Conservation (phyloP, 805 yeast genomes). For the Candida golubevii region DNA sequence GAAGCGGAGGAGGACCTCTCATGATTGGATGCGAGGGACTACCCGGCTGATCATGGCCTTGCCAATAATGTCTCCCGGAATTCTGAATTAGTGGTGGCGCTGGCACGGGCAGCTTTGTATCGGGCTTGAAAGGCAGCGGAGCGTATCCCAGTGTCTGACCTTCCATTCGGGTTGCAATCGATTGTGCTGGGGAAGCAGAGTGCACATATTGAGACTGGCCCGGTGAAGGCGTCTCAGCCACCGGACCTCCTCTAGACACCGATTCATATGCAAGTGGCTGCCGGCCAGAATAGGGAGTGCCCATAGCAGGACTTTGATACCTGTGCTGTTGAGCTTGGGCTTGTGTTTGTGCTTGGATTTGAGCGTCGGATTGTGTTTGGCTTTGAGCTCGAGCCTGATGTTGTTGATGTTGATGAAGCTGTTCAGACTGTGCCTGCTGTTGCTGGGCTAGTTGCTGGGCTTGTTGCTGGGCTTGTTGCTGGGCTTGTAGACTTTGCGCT, state of each 20-base stretch:
- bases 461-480: no score
- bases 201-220: constrained; percentile 8
- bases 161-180: background rate
- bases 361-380: background rate
- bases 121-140: constrained; percentile 12
- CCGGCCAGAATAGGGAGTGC: no score
- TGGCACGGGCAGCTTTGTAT: constrained; percentile 17
- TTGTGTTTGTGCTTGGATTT: constrained; percentile 8
- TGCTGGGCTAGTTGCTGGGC: no score
- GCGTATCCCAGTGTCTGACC: constrained; percentile 5
- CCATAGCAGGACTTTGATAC: no score
- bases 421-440: no score
- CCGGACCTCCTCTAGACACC: constrained; percentile 1
- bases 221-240: constrained; percentile 6
- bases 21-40: constrained; percentile 21
- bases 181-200: constrained; percentile 3
- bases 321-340: constrained; percentile 12
- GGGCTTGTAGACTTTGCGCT: no score
- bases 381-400: constrained; percentile 12
- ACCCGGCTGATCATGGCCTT: constrained; percentile 14
- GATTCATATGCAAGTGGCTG: background rate
- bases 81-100: constrained; percentile 23
- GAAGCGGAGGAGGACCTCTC: constrained; percentile 14
- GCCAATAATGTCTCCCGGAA: constrained; percentile 27
- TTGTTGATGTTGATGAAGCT: no score